phyloP scores from a whole-genome alignment of 805 yeast species.

The Yamadazyma olivae region DNA sequence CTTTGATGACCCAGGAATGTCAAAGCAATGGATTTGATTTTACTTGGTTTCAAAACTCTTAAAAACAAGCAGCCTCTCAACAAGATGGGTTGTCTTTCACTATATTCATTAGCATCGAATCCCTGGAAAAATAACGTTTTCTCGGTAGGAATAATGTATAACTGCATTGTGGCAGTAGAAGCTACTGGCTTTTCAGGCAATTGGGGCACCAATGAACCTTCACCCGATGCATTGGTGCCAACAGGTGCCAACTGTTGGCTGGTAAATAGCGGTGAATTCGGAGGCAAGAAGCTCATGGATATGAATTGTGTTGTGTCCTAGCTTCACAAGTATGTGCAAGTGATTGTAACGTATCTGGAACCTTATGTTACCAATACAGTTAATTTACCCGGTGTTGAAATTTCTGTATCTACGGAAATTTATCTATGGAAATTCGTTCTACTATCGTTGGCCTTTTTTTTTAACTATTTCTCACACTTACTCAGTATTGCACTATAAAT shows the following conservation, averaged over 20 bases:
- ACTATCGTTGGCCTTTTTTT: no score
- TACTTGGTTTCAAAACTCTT: constrained; percentile 67
- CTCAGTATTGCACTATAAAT: no score
- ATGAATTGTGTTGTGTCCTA: no score
- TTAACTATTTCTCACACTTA: no score
- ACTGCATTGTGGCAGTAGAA: constrained; percentile 61
- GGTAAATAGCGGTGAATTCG: constrained; percentile 27
- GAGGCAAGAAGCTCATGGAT: not conserved
- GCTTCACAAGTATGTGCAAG: no score
- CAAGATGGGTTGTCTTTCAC: constrained; percentile 69
- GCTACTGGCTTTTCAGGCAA: constrained; percentile 56
- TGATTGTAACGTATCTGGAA: no score
- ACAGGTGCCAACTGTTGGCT: constrained; percentile 21
- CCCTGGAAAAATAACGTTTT: constrained; percentile 80
- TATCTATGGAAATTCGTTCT: no score
- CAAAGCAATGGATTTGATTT: constrained; percentile 61
- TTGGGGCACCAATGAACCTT: constrained; percentile 35
- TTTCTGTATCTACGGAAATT: no score
- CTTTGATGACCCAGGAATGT: constrained; percentile 64
- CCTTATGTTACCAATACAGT: no score
- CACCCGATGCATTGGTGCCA: constrained; percentile 11
- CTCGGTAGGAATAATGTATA: constrained; percentile 78
- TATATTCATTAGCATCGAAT: constrained; percentile 61
- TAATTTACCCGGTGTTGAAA: no score
- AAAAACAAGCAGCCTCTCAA: constrained; percentile 77